A percentile compares a stretch with the other conserved stretches of the same genome.
Evolutionary conservation across 192 early-diverging fungal genomes (phyloP).

Genomic region (Coemansia sp.): DNA sequence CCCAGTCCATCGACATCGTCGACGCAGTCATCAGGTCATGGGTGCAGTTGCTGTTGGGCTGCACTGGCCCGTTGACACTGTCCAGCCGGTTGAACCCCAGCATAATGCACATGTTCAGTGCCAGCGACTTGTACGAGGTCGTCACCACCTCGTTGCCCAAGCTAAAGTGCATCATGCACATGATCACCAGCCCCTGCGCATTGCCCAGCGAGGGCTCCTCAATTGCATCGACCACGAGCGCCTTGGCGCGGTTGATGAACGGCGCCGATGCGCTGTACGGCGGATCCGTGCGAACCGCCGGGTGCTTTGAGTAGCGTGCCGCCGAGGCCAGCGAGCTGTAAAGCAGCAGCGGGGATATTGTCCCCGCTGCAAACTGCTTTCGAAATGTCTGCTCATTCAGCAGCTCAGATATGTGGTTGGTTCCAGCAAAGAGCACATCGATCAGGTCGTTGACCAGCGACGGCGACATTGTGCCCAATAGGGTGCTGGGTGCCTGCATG

Average conservation of each 20-base stretch:
- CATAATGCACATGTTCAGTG: constrained; percentile 47
- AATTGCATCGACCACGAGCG: constrained; percentile 34
- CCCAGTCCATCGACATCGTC: constrained; percentile 42
- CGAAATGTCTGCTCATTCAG: constrained; percentile 40
- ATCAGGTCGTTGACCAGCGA: constrained; percentile 31
- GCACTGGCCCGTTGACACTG: constrained; percentile 37
- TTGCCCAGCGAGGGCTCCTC: constrained; percentile 49
- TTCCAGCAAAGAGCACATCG: constrained; percentile 29
- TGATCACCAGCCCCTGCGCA: constrained; percentile 48
- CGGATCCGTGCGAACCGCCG: constrained; percentile 39
- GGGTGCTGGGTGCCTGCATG: background rate
- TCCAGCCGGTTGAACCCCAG: constrained; percentile 49
- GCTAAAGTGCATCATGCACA: constrained; percentile 46
- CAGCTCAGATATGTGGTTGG: constrained; percentile 17
- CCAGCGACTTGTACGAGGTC: constrained; percentile 45
- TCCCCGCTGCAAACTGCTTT: constrained; percentile 39
- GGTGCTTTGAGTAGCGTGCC: constrained; percentile 43
- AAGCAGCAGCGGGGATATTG: constrained; percentile 41
- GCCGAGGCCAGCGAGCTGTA: constrained; percentile 41
- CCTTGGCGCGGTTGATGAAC: constrained; percentile 34
- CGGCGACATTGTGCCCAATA: constrained; percentile 3
- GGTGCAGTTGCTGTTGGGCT: constrained; percentile 18
- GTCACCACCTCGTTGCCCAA: constrained; percentile 41
- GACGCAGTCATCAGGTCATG: constrained; percentile 15
- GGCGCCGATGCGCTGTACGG: constrained; percentile 38